These are phyloP conservation scores for Gynostemma pentaphyllum DNA, from an alignment of 306 rosid genomes.

Conservation along the genomic window DNA sequence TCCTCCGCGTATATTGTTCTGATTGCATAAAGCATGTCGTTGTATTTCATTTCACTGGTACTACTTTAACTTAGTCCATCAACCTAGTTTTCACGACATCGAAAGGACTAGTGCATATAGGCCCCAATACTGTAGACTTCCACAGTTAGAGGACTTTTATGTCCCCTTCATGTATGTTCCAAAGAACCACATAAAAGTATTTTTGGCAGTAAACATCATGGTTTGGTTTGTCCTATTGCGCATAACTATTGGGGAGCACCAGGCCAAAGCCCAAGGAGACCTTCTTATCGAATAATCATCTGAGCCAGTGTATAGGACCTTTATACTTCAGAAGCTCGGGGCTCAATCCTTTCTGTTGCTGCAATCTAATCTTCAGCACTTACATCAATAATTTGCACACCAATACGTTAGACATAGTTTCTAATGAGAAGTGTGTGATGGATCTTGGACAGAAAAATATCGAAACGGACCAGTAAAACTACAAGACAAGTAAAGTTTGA, in stretches of 20 bases:
- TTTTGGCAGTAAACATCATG: constrained; percentile 89
- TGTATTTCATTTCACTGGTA: constrained; percentile 52
- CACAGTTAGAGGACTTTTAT: constrained; percentile 78
- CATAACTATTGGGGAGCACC: constrained; percentile 97
- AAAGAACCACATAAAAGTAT: constrained; percentile 61
- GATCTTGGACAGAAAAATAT: not conserved
- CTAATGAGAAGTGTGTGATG: too few relatives aligned
- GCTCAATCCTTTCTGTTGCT: constrained; percentile 84
- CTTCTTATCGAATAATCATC: constrained; percentile 61
- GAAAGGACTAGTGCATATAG: constrained; percentile 81
- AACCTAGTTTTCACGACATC: constrained; percentile 93
- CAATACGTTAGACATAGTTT: constrained; percentile 3
- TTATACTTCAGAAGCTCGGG: constrained; percentile 74
- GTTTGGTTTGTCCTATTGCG: constrained; percentile 95
- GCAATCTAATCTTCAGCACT: constrained; percentile 91
- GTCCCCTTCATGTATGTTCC: constrained; percentile 95
- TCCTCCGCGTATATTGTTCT: constrained; percentile 74
- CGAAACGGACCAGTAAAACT: not conserved
- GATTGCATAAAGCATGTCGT: constrained; percentile 77
- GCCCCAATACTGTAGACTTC: constrained; percentile 96
- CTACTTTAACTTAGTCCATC: constrained; percentile 76
- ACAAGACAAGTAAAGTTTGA: not conserved
- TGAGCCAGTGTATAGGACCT: constrained; percentile 91
- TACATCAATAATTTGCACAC: constrained; percentile 16
- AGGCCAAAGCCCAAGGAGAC: constrained; percentile 82